Evolutionary conservation across 768 basidiomycete species (phyloP), one percentile per base, ranked within the genome.

Genomic region (Tulasnella sp.): DNA sequence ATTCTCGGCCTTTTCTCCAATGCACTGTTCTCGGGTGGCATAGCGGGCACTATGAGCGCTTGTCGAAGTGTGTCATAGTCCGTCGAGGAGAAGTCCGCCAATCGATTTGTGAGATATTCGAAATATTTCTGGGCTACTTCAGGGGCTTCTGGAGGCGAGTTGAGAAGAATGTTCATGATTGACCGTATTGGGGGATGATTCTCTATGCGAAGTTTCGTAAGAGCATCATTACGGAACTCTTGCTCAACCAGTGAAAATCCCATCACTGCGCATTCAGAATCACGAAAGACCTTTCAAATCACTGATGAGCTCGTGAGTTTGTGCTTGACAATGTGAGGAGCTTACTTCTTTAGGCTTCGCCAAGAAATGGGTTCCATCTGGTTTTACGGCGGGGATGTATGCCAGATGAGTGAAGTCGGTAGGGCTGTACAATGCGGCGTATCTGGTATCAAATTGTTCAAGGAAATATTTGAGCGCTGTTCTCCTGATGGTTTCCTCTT

Each of bases 381-480:
- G 68, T 15, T 73, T 68, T 2, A 76, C 58, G 2, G 89, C 79
- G 1, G 93, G 93, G 39, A 99, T 76, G 66, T 86, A 99, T 0
- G 82, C 68, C 7, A 83, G 60, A 22, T 78, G 66, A 3, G 69
- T 65, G 56, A 77, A 83, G 10, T 71, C 60, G 12, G 67, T 61
- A n/a, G 76, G 70, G 37, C 75, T 68, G 56, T 84, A 83, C 34
- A 75, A 67, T 1, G 4, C n/a, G 0, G 64, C 60, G 60, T 85
- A 92, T 50, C 74, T 73, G 0, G 67, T 70, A 6, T 68, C 61
- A 25, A 81, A 70, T 58, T 92, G 83, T 45, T 87, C 80, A 39
- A 92, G 65, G 28, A 96, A 71, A 66, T 93, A 98, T 50, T 79
- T 78, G 48, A 96, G 68, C 0, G 90, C 89, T 8, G 67, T 64